Percentiles rank a stretch among this genome's conserved stretches.
Evolutionary conservation across 1,139 yeast genomes (phyloP).

Genomic region (Candida labiduridarum): DNA sequence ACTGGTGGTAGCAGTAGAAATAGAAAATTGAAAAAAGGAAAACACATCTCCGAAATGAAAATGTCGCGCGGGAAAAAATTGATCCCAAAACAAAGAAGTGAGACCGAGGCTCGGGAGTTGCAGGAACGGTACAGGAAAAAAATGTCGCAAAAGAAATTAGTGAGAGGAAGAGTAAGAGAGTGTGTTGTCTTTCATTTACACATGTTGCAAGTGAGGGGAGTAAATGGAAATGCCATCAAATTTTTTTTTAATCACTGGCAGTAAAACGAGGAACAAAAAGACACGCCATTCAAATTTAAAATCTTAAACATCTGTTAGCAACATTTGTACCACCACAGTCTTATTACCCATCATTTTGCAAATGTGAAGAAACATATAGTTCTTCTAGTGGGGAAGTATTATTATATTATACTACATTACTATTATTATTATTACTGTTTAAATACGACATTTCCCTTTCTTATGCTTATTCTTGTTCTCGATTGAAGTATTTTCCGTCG

Average conservation of each 20-base stretch:
- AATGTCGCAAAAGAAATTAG: background rate
- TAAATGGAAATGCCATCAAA: background rate
- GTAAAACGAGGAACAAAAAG: too few species aligned
- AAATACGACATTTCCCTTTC: too few species aligned
- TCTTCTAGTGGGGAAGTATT: too few species aligned
- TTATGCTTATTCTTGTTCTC: too few species aligned
- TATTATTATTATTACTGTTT: too few species aligned
- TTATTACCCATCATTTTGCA: too few species aligned
- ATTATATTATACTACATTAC: too few species aligned
- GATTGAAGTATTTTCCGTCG: too few species aligned
- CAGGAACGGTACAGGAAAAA: background rate
- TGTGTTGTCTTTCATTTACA: background rate
- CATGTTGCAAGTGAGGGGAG: background rate
- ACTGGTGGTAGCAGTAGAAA: background rate
- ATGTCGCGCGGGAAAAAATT: slow-evolving; percentile 1
- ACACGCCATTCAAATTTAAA: too few species aligned
- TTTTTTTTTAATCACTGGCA: background rate
- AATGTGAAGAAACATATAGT: too few species aligned
- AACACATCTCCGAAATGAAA: slow-evolving; percentile 3
- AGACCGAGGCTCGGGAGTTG: slow-evolving; percentile 7
- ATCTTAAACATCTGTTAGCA: too few species aligned
- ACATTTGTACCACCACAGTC: too few species aligned
- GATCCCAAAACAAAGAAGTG: background rate
- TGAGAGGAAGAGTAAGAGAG: background rate
- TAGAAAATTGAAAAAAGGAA: slow-evolving; percentile 1